Conservation (phyloP, 1,284 basidiomycete genomes). For the Malassezia dermatis region DNA sequence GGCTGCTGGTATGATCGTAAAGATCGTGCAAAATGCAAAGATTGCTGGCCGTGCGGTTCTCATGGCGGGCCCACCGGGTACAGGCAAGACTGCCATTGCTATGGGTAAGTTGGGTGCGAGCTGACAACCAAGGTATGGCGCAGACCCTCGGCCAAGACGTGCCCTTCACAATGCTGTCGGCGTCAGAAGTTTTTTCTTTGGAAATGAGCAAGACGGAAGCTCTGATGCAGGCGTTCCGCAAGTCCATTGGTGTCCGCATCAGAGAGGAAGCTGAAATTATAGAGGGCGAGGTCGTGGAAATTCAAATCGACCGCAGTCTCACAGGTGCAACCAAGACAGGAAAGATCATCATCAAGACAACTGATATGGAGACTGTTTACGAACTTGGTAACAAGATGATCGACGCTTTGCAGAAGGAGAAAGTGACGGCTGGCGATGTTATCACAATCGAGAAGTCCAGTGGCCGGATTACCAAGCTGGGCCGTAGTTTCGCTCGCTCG, state of each 20-base stretch:
- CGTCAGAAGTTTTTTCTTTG: constrained; percentile 91
- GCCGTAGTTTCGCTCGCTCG: constrained; percentile 85
- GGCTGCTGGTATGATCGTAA: constrained; percentile 90
- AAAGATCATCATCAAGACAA: constrained; percentile 93
- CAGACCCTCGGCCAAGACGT: constrained; percentile 86
- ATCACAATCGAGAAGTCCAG: constrained; percentile 91
- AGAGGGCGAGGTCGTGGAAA: constrained; percentile 95
- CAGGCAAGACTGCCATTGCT: constrained; percentile 94
- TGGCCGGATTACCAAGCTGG: constrained; percentile 92
- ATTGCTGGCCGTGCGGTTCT: constrained; percentile 91
- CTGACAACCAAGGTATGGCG: constrained; percentile 63
- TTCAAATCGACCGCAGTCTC: constrained; percentile 90
- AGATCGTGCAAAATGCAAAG: constrained; percentile 90
- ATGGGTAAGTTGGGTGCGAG: constrained; percentile 50
- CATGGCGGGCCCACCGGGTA: constrained; percentile 89
- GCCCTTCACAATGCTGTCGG: constrained; percentile 93
- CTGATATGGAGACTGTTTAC: constrained; percentile 99
- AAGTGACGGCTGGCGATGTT: constrained; percentile 89
- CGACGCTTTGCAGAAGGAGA: constrained; percentile 88
- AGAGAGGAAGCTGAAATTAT: constrained; percentile 96
- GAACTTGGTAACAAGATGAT: constrained; percentile 99
- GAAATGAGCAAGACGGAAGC: constrained; percentile 96
- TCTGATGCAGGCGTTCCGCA: constrained; percentile 84
- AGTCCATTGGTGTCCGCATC: constrained; percentile 91
- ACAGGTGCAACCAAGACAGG: constrained; percentile 97